Evolutionary conservation across 371 early-diverging fungal species (phyloP).

Genomic region (Nematocida sp.): DNA sequence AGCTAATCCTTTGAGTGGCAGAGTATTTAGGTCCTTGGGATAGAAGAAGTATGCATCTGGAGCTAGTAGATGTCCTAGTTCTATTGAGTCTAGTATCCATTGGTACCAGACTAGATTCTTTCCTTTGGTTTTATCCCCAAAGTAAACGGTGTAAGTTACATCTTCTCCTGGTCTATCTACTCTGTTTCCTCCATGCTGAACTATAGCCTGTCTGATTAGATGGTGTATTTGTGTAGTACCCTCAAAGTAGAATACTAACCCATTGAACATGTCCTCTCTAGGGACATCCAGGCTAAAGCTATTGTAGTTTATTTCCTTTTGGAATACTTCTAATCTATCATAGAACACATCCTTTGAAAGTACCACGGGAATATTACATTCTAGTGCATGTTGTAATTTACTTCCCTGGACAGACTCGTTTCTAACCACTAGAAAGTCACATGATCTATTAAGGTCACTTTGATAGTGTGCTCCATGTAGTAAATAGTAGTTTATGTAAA

Average conservation of each 20-base stretch:
- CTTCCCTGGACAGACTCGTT: not conserved
- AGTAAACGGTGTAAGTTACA: slow-evolving; percentile 55
- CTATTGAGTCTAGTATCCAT: slow-evolving; percentile 63
- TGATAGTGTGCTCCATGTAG: slow-evolving; percentile 56
- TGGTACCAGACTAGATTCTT: slow-evolving; percentile 60
- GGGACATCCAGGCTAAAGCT: slow-evolving; percentile 2
- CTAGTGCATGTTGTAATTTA: slow-evolving; percentile 56
- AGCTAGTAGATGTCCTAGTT: slow-evolving; percentile 52
- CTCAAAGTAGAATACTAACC: slow-evolving; percentile 58
- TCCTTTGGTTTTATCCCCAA: slow-evolving; percentile 6
- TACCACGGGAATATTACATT: slow-evolving; percentile 61
- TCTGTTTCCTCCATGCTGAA: slow-evolving; percentile 61
- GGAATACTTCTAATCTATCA: slow-evolving; percentile 31
- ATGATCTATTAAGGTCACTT: slow-evolving; percentile 35
- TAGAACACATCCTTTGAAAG: slow-evolving; percentile 53
- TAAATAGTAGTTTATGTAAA: slow-evolving; percentile 61
- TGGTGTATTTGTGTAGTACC: slow-evolving; percentile 52
- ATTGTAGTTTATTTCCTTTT: slow-evolving; percentile 30
- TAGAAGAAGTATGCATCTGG: slow-evolving; percentile 47
- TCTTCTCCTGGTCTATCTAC: slow-evolving; percentile 48
- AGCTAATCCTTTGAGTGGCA: not conserved
- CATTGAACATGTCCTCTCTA: slow-evolving; percentile 55
- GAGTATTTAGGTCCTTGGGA: not conserved
- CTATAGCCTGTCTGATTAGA: slow-evolving; percentile 54
- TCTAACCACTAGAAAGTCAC: slow-evolving; percentile 59